These are phyloP conservation scores for Sarocladium strictum DNA, from an alignment of 2,329 filamentous ascomycete species.

Conservation along the genomic window DNA sequence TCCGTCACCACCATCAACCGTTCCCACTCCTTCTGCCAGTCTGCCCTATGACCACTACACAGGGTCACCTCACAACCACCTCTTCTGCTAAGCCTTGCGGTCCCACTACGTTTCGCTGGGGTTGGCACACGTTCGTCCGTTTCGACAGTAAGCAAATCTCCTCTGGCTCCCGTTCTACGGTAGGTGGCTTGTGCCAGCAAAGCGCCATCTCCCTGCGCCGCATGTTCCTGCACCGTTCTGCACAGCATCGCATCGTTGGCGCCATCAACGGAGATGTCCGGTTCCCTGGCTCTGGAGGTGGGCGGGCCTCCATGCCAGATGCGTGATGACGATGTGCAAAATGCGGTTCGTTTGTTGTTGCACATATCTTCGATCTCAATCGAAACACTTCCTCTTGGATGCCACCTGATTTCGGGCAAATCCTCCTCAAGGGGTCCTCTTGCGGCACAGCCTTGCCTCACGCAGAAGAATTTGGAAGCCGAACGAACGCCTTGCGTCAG, in stretches of 20 bases:
- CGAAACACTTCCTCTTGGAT: no score
- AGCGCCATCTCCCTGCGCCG: not conserved
- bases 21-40: not conserved
- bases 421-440: no score
- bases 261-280: not conserved
- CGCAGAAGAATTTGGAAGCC: no score
- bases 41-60: not conserved
- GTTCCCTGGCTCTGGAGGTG: not conserved
- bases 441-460: no score
- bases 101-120: not conserved
- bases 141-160: no score
- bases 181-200: no score
- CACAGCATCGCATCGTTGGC: not conserved
- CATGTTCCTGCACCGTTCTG: not conserved
- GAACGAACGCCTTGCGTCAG: no score
- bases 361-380: not conserved
- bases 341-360: not conserved
- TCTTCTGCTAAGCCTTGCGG: not conserved
- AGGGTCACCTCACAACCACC: not conserved
- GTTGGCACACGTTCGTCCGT: no score
- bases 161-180: no score
- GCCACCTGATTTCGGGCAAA: no score
- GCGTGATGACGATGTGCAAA: not conserved
- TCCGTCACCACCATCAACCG: not conserved
- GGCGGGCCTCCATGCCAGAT: conserved; percentile 5